These are phyloP conservation scores for Suillus alpinus DNA, from an alignment of 768 basidiomycete species.

Conservation along the genomic window DNA sequence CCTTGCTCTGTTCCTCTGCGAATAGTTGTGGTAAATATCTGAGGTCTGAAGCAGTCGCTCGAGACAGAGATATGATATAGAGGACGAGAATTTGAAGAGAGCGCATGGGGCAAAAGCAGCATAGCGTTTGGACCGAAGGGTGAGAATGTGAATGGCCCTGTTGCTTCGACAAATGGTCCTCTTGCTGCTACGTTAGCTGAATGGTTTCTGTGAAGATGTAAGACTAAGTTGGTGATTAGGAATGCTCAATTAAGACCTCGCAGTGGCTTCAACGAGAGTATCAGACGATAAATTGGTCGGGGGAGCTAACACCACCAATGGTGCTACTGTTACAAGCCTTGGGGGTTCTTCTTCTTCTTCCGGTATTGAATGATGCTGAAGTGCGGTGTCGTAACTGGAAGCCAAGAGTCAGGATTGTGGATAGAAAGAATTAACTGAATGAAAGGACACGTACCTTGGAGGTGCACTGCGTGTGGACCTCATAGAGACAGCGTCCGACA, in stretches of 20 bases:
- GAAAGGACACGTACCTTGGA: background rate
- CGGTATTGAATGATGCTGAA: background rate
- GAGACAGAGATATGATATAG: conserved; percentile 11
- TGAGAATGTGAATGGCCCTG: conserved; percentile 9
- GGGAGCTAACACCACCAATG: background rate
- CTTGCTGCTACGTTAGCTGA: too few relatives aligned
- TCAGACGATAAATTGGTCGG: background rate
- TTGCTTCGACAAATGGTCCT: background rate
- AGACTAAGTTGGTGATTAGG: background rate
- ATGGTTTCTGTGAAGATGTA: background rate
- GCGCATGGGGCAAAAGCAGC: conserved; percentile 9
- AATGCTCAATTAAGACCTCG: background rate
- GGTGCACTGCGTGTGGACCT: background rate
- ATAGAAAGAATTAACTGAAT: background rate
- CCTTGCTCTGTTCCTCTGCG: conserved; percentile 1
- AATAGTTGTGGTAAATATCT: background rate
- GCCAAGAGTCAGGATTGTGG: background rate
- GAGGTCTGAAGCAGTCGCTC: conserved; percentile 1
- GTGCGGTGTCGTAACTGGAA: background rate
- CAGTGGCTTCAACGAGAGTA: background rate
- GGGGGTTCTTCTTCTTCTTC: background rate
- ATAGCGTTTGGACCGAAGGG: conserved; percentile 9
- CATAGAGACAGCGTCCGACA: background rate
- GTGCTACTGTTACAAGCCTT: background rate
- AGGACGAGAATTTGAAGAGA: conserved; percentile 5